phyloP scores from a whole-genome alignment of 768 basidiomycete species.

The Mycena galericulata region DNA sequence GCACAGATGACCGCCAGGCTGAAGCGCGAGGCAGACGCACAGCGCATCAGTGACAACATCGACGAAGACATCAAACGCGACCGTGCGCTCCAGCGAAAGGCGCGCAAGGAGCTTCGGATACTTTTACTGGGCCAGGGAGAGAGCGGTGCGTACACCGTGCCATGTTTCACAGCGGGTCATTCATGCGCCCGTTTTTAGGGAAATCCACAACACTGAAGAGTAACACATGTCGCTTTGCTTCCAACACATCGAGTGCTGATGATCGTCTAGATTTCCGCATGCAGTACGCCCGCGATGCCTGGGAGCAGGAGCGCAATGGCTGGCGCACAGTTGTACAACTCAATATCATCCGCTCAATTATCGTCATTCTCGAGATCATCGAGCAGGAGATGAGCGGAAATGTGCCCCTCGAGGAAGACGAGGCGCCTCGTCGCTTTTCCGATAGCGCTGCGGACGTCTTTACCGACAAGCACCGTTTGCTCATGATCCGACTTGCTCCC shows the following conservation, averaged over 20 bases:
- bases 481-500: constrained; percentile 73
- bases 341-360: constrained; percentile 81
- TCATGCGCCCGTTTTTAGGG: constrained; percentile 51
- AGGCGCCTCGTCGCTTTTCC: constrained; percentile 38
- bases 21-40: constrained; percentile 61
- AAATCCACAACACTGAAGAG: constrained; percentile 80
- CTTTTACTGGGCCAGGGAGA: constrained; percentile 75
- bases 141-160: constrained; percentile 60
- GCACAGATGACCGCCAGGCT: constrained; percentile 60
- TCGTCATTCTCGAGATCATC: constrained; percentile 71
- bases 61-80: constrained; percentile 70
- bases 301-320: constrained; percentile 75
- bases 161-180: constrained; percentile 6
- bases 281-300: constrained; percentile 70
- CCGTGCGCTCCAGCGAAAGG: constrained; percentile 55
- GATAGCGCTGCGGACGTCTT: constrained; percentile 44
- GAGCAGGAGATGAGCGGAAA: constrained; percentile 64
- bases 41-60: constrained; percentile 64
- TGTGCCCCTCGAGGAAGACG: constrained; percentile 49
- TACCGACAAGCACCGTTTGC: constrained; percentile 62
- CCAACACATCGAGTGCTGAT: not conserved
- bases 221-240: constrained; percentile 34
- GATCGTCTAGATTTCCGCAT: constrained; percentile 73
- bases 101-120: constrained; percentile 64
- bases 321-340: constrained; percentile 86